phyloP scores from a whole-genome alignment of 257 asterid species.

The Solanum appendiculatum region DNA sequence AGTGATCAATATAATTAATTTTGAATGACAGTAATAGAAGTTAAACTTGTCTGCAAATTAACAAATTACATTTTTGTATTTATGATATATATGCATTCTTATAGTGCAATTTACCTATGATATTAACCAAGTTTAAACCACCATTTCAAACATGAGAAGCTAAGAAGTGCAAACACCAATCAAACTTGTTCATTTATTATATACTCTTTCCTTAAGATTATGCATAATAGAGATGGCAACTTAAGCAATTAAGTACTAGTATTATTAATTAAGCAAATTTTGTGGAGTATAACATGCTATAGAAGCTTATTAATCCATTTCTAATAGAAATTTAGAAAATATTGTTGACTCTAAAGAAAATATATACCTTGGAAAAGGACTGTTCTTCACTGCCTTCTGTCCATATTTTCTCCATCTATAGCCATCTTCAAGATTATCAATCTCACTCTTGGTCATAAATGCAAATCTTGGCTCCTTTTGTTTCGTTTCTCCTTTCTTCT shows the following conservation, averaged over 20 bases:
- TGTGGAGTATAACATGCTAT: background rate
- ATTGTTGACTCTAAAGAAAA: background rate
- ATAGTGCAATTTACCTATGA: background rate
- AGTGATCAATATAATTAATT: background rate
- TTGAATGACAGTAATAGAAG: background rate
- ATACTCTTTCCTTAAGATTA: background rate
- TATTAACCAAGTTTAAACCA: background rate
- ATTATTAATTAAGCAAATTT: background rate
- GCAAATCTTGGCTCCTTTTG: conserved; percentile 48
- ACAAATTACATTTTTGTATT: background rate
- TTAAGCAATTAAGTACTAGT: background rate
- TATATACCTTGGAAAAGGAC: conserved; percentile 80
- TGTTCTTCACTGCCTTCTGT: conserved; percentile 79
- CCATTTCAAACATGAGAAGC: background rate
- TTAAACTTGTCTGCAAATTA: background rate
- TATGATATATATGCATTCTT: background rate
- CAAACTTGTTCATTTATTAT: background rate
- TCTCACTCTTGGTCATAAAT: conserved; percentile 74
- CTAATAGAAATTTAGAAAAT: background rate
- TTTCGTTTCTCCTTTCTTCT: conserved; percentile 52
- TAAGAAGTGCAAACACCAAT: background rate
- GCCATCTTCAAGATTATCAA: conserved; percentile 82
- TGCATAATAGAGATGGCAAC: background rate
- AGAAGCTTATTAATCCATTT: background rate
- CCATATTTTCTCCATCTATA: conserved; percentile 90